These are phyloP conservation scores for Tolypocladium amazonense DNA, from an alignment of 2,329 filamentous ascomycete genomes.

Conservation along the genomic window DNA sequence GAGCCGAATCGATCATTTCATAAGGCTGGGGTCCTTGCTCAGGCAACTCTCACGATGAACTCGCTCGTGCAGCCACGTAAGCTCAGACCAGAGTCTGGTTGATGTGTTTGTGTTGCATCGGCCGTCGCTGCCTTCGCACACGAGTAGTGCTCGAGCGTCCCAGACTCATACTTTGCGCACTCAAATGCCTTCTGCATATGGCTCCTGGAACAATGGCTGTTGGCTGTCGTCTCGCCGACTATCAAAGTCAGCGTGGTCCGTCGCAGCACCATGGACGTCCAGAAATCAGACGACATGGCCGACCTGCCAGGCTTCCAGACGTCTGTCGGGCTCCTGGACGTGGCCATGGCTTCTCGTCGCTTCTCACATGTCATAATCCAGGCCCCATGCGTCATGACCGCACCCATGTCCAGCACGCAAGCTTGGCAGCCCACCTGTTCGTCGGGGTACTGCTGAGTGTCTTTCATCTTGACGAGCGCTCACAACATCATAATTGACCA, in stretches of 20 bases:
- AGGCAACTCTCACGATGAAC: not conserved
- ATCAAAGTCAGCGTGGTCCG: not conserved
- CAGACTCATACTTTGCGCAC: no score
- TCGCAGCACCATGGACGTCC: not conserved
- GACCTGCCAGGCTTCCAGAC: not conserved
- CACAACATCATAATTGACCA: not conserved
- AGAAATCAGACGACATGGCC: not conserved
- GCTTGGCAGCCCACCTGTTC: not conserved
- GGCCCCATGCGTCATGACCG: not conserved
- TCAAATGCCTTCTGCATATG: not conserved
- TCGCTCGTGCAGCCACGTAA: not conserved
- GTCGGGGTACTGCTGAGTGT: not conserved
- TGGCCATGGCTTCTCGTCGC: not conserved
- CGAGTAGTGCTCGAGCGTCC: not conserved
- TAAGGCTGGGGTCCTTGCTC: not conserved
- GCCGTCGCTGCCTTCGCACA: not conserved
- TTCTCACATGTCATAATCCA: not conserved
- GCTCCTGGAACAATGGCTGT: no score
- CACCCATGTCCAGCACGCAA: not conserved
- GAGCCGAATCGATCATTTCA: not conserved
- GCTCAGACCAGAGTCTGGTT: not conserved
- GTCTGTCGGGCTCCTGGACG: not conserved
- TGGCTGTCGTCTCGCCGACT: not conserved
- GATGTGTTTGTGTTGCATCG: not conserved
- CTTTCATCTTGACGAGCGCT: not conserved